Conservation (phyloP, 1,284 basidiomycete genomes). For the Uromyces viciae-fabae region DNA sequence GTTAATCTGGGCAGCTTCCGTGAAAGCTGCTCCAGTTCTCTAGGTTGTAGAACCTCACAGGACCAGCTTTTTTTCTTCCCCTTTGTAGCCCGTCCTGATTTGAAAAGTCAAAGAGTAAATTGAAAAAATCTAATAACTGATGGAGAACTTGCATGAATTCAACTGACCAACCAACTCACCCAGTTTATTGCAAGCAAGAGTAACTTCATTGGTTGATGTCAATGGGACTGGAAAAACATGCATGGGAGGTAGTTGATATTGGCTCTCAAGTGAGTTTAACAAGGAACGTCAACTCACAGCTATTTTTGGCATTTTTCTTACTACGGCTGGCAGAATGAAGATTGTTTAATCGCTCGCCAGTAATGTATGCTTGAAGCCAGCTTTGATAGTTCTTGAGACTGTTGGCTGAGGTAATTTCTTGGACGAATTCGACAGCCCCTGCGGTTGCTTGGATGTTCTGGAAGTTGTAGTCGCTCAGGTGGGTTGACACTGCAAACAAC, state of each 20-base stretch:
- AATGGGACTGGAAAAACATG: too few relatives aligned
- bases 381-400: slow-evolving; percentile 5
- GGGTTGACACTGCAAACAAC: slow-evolving; percentile 2
- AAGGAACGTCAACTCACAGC: too few relatives aligned
- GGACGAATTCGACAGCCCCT: neutral
- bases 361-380: neutral
- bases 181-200: neutral
- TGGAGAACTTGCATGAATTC: neutral
- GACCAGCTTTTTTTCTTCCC: neutral
- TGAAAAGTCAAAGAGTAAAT: neutral
- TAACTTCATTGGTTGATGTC: neutral
- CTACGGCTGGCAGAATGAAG: neutral
- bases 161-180: neutral
- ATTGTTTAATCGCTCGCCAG: neutral
- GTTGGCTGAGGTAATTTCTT: neutral
- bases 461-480: neutral
- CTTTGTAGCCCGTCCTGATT: neutral
- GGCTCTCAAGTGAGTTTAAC: too few relatives aligned
- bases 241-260: too few relatives aligned
- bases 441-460: neutral
- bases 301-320: neutral
- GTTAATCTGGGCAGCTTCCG: too few relatives aligned
- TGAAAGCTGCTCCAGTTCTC: too few relatives aligned
- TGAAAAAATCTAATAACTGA: neutral
- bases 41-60: too few relatives aligned